Evolutionary conservation across 2,329 filamentous ascomycete species (phyloP).

Genomic region (Ceratocystis colombiana): DNA sequence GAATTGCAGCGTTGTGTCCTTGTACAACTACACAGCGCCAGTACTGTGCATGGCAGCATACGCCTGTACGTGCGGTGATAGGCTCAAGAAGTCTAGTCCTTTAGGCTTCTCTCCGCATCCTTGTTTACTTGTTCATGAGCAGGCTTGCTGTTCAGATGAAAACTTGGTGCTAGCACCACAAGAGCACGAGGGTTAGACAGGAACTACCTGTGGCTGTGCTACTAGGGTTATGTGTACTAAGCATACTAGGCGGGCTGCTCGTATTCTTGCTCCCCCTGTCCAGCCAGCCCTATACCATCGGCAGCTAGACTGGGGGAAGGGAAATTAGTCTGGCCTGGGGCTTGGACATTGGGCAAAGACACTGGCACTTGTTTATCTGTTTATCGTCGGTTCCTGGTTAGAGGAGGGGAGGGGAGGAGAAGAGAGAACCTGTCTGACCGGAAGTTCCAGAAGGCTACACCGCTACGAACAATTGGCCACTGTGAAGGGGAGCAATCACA

Average conservation of each 20-base stretch:
- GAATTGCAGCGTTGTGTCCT: not conserved
- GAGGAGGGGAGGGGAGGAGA: too few relatives aligned
- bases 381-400: not conserved
- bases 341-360: not conserved
- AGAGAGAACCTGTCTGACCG: not conserved
- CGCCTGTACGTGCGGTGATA: too few relatives aligned
- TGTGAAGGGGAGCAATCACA: not conserved
- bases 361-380: not conserved
- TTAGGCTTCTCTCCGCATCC: too few relatives aligned
- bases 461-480: slow-evolving; percentile 1
- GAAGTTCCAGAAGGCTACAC: not conserved
- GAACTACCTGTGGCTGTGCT: not conserved
- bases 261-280: too few relatives aligned
- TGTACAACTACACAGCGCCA: not conserved
- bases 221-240: not conserved
- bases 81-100: too few relatives aligned
- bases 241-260: too few relatives aligned
- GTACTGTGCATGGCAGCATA: not conserved
- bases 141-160: not conserved
- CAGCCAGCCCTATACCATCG: too few relatives aligned
- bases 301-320: not conserved
- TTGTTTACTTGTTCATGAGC: too few relatives aligned
- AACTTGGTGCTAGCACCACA: not conserved
- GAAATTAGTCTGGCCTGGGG: not conserved
- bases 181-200: not conserved